Conservation (phyloP, 345 rosid species). For the Gossypium arboreum region DNA sequence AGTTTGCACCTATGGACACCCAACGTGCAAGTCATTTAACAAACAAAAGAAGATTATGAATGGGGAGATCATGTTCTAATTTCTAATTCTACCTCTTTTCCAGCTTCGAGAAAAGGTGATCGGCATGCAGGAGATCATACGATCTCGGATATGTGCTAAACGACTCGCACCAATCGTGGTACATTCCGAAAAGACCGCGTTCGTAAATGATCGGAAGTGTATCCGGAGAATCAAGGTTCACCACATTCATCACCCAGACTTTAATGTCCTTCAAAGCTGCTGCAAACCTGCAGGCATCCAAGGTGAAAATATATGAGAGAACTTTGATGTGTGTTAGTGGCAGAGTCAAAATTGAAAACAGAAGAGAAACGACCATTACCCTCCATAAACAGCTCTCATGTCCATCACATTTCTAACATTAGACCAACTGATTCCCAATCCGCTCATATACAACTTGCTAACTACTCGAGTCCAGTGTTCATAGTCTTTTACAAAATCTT, state of each 20-base stretch:
- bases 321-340: not conserved
- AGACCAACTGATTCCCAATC: conserved; percentile 77
- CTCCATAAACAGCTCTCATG: conserved; percentile 93
- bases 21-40: not conserved
- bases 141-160: conserved; percentile 81
- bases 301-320: not conserved
- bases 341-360: not conserved
- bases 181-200: conserved; percentile 82
- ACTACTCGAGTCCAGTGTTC: conserved; percentile 81
- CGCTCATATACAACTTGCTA: conserved; percentile 58
- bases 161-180: conserved; percentile 96
- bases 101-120: conserved; percentile 86
- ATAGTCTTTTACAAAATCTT: conserved; percentile 66
- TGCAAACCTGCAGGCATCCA: conserved; percentile 53
- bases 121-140: conserved; percentile 86
- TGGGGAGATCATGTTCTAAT: not conserved
- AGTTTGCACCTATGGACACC: conserved; percentile 64
- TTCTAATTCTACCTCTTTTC: conserved; percentile 42
- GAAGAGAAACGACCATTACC: conserved; percentile 35
- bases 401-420: conserved; percentile 88
- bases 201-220: conserved; percentile 88
- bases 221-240: conserved; percentile 73
- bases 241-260: conserved; percentile 85
- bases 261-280: conserved; percentile 72
- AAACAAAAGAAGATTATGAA: not conserved